These are phyloP conservation scores for Plasmodium gonderi DNA, from an alignment of 169 alveolate species.

Conservation along the genomic window DNA sequence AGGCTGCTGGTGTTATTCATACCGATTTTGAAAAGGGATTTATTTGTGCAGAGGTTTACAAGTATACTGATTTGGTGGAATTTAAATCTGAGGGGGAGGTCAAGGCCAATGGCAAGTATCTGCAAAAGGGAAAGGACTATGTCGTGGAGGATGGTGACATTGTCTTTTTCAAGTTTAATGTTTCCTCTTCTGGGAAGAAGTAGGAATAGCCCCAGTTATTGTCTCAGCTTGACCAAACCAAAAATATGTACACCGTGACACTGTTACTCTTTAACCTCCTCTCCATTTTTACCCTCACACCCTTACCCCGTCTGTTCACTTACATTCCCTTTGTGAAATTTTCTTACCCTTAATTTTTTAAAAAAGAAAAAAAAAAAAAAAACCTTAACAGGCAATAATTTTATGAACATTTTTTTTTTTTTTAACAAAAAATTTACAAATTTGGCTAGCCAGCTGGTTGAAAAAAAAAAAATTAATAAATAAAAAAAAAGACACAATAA, in stretches of 20 bases:
- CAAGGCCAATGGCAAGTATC: conserved; percentile 94
- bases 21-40: conserved; percentile 99
- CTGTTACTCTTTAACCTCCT: background rate
- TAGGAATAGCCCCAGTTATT: too few species aligned
- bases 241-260: background rate
- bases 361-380: too few species aligned
- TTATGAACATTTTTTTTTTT: background rate
- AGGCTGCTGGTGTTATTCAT: conserved; percentile 97
- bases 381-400: background rate
- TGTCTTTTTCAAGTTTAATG: conserved; percentile 97
- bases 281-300: background rate
- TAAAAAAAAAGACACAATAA: too few species aligned
- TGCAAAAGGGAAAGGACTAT: conserved; percentile 96
- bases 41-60: conserved; percentile 98
- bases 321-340: too few species aligned
- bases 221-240: background rate
- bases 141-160: conserved; percentile 98
- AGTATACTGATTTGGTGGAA: conserved; percentile 91
- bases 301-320: too few species aligned
- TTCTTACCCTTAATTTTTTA: background rate
- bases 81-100: conserved; percentile 89
- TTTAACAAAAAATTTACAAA: background rate
- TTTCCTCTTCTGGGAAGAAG: conserved; percentile 92
- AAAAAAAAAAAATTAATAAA: background rate
- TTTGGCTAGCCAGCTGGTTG: background rate